A percentile compares a stretch with the other conserved stretches of the same genome.
Conservation (phyloP, 345 rosid genomes). For the Camelina hispida region DNA sequence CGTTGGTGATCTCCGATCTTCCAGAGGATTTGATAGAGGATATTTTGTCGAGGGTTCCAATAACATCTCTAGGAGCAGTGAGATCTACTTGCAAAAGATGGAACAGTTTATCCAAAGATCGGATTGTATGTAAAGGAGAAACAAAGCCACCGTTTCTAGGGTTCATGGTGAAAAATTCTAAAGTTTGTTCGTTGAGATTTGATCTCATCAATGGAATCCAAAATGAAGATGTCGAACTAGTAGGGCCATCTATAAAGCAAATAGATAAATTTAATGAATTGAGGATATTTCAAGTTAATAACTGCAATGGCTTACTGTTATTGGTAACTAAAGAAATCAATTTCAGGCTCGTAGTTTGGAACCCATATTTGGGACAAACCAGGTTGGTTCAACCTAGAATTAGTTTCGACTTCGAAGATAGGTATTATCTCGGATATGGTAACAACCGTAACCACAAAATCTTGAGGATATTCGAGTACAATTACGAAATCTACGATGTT, state of each 20-base stretch:
- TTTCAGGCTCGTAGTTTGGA: no score
- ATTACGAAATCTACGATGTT: background rate
- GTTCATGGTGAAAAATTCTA: background rate
- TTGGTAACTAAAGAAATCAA: no score
- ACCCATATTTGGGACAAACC: background rate
- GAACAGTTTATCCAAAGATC: background rate
- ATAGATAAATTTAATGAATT: no score
- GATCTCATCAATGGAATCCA: background rate
- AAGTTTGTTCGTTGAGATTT: background rate
- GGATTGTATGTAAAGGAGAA: background rate
- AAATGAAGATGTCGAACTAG: no score
- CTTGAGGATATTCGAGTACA: background rate
- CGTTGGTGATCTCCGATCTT: background rate
- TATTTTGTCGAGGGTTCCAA: background rate
- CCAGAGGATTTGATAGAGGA: background rate
- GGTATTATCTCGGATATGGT: conserved; percentile 10
- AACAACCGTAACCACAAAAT: background rate
- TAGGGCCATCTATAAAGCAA: no score
- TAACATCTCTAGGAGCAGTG: background rate
- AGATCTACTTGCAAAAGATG: background rate
- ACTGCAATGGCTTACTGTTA: no score
- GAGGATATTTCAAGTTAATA: no score
- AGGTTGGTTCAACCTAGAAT: no score
- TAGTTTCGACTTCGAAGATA: background rate
- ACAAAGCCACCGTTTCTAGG: background rate